A percentile compares a stretch with the other conserved stretches of the same genome.
phyloP scores from a whole-genome alignment of 345 rosid genomes.

The Bruguiera sexangula region DNA sequence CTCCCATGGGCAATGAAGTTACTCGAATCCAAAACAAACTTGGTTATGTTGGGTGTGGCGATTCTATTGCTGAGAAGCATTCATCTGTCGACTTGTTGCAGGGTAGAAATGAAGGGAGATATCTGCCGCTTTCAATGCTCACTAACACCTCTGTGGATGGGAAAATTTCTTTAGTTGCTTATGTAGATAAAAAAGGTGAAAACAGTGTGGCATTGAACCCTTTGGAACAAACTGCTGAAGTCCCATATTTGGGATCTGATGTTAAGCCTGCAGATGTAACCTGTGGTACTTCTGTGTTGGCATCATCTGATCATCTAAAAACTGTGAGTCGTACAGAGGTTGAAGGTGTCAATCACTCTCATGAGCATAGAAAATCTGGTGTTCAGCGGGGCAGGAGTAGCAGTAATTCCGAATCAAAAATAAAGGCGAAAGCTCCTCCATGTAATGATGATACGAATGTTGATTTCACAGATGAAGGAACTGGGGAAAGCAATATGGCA shows the following conservation, averaged over 20 bases:
- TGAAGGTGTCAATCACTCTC: not conserved
- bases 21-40: constrained; percentile 26
- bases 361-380: not conserved
- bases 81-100: not conserved
- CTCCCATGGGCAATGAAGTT: constrained; percentile 25
- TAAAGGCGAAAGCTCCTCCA: not conserved
- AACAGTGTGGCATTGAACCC: not conserved
- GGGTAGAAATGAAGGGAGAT: not conserved
- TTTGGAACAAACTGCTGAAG: not conserved
- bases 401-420: not conserved
- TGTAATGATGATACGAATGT: not conserved
- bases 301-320: not conserved
- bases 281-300: not conserved
- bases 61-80: constrained; percentile 3
- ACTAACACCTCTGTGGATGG: not conserved
- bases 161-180: not conserved
- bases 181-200: not conserved
- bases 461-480: not conserved
- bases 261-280: not conserved
- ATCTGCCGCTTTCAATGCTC: not conserved
- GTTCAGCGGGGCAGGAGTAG: not conserved
- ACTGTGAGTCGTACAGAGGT: not conserved
- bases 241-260: not conserved
- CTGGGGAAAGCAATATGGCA: not conserved
- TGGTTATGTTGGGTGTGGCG: constrained; percentile 26